Base-by-base conservation (phyloP, 2,329 filamentous ascomycete species). In the Hansfordia pulvinata region DNA sequence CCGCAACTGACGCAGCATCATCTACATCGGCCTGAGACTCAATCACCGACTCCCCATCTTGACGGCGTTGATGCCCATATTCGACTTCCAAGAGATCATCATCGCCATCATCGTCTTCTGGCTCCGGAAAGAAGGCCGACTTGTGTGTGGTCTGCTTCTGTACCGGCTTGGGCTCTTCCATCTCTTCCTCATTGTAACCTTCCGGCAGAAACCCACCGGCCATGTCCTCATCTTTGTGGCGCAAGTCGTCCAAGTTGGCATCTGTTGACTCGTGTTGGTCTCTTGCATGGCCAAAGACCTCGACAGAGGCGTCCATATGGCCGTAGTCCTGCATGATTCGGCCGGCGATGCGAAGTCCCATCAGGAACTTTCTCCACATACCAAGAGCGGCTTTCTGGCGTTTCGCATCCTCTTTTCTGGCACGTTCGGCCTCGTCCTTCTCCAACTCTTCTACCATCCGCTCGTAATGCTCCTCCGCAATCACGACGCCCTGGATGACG, bases 401-500 rank as follows among this genome's bases (percentile, higher is more conserved):
- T 53, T 93, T 94, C 32, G 80, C 77, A 32, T 90, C 76, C 44
- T 93, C 85, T 41, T 84, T 88, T 26, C 77, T 71, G 25, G 62
- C 62, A 27, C 74, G 69, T 48, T 92, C 84, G 5, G 67, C 72
- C 37, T 83, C 80, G 34, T 90, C 79, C 30, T 75, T 76, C 20
- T 73, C 68, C 58, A 92, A 80, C 35, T 86, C 79, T 43, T 83
- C 78, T 46, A 82, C 72, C 1, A 94, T 66, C 18, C 68, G 47
- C 10, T 76, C 71, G 33, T 81, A 70, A 37, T 93, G 67, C 50
- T 93, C 86, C 35, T 74, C 69, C 0, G 88, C 83, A 2, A 94
- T 69, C 0, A 98, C 85, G 1, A 94, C 84, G 1, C 88, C 90
- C 28, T 82, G 78, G 16, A 96, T 79, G 1, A 94, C 74, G 0